Base-by-base conservation (phyloP, 2,329 filamentous ascomycete species). In the Rhinocladiella mackenziei region DNA sequence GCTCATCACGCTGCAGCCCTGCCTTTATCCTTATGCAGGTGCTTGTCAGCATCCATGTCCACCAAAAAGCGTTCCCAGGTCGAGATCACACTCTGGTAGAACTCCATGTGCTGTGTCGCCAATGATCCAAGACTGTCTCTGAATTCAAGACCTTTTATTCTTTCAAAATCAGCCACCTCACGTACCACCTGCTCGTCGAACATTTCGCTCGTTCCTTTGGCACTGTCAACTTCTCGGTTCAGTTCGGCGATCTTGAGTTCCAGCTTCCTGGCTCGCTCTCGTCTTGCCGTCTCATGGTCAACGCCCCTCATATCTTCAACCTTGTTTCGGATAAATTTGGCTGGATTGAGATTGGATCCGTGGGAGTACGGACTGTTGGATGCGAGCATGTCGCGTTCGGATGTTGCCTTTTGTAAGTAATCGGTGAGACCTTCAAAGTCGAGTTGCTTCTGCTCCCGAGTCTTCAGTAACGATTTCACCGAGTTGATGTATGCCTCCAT, bases 141-240 rank as follows among this genome's bases (percentile, higher is more conserved):
- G 67, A 98, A 94, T 72, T 98, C 91, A 30, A 86, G 74, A 28
- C 87, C 81, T 73, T 98, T 98, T 74, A 97, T 97, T 44, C 89
- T 79, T 69, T 98, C 92, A 68, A 98, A 98, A 62, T 96, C 89
- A 14, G 78, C 77, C 1, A 96, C 86, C 65, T 98, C 92, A 59
- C 86, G 84, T 31, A 97, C 84, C 1, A 96, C 91, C 67, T 96
- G 89, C 62, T 96, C 89, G 65, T 96, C 92, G 60, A 98, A 98
- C 62, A 88, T 83, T 66, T 97, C 89, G 38, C 83, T 88, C 10
- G 84, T 87, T 60, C 83, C 84, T 67, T 89, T 89, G 4, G 92
- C 87, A 32, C 79, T 78, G 65, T 97, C 91, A 0, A 94, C 91
- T 65, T 95, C 89, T 17, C 80, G 78, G 2, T 88, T 95, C 29